These are phyloP conservation scores for Pichia membranifaciens DNA, from an alignment of 805 yeast genomes.

Conservation along the genomic window DNA sequence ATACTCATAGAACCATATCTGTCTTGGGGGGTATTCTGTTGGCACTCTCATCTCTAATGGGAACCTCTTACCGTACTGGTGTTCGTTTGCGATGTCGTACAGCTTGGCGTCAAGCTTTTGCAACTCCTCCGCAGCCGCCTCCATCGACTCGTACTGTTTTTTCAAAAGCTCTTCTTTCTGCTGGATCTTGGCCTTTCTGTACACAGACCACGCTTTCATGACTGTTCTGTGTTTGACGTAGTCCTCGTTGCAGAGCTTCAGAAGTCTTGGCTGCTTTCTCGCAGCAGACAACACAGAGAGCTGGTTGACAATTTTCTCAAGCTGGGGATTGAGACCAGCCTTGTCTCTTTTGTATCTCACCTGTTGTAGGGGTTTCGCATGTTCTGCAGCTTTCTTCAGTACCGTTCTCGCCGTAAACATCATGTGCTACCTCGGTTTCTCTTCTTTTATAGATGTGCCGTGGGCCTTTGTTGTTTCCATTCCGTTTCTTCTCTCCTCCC, in stretches of 20 bases:
- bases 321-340: constrained; percentile 25
- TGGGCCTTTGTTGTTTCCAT: too few relatives aligned
- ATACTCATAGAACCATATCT: constrained; percentile 68
- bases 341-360: constrained; percentile 33
- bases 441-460: too few relatives aligned
- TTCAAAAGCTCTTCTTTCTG: constrained; percentile 39
- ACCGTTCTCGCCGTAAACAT: constrained; percentile 3
- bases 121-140: constrained; percentile 69
- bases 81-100: constrained; percentile 54
- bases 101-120: constrained; percentile 45
- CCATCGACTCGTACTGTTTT: constrained; percentile 60
- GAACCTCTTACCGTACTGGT: constrained; percentile 55
- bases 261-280: constrained; percentile 78
- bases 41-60: constrained; percentile 85
- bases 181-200: constrained; percentile 47
- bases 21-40: constrained; percentile 79
- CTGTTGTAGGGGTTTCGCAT: constrained; percentile 33
- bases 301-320: constrained; percentile 37
- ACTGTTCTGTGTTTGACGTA: constrained; percentile 78
- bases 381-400: not conserved
- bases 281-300: constrained; percentile 81
- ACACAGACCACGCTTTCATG: constrained; percentile 72
- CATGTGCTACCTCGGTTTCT: too few relatives aligned
- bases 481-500: too few relatives aligned
- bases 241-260: constrained; percentile 75